Base-by-base conservation (phyloP, 108 stramenopile genomes). In the Fragilariopsis cylindrus region DNA sequence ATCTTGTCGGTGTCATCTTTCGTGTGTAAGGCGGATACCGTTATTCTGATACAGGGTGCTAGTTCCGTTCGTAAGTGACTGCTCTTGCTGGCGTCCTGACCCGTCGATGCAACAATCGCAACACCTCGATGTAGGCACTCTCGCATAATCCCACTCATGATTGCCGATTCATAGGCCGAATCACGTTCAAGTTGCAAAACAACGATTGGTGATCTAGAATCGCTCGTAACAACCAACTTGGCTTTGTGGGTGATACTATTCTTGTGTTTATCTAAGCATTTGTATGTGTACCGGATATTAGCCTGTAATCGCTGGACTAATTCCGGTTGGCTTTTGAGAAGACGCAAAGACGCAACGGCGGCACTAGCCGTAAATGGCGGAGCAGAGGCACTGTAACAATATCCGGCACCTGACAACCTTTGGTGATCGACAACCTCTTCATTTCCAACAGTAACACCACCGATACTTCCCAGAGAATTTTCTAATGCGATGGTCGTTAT, bases 341-440 rank as follows among this genome's bases (percentile, higher is more conserved):
- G 58, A 39, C 72, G 60, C 69, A 96, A 56, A 11, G 90, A 54
- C 12, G 80, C 84, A 12, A 89, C 74, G 4, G 94, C 92, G 4
- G 90, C 96, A 43, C 88, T 84, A 12, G 91, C 91, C 11, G 95
- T 85, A 76, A 98, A 99, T n/a, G 99, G 99, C 8, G 98, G 97
- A 45, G 97, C 84, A 62, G 96, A 92, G 4, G 98, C 99, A 70
- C 96, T 97, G 84, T 96, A 99, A 84, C 96, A 97, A 78, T 99
- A 99, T 53, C 99, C 99, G 3, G 98, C 98, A 52, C 97, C 99
- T 49, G 92, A 94, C 19, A 98, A 77, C 11, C 98, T 88, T 77
- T 99, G 98, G 83, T 99, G 98, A 84, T 98, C 97, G 12, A 98
- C 96, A 19, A 99, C 97, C 75, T 99, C 98, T 57, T 93, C 89